Percentiles rank a stretch among this genome's conserved stretches.
Conservation (phyloP, 108 stramenopile species). For the Chaetoceros muelleri region DNA sequence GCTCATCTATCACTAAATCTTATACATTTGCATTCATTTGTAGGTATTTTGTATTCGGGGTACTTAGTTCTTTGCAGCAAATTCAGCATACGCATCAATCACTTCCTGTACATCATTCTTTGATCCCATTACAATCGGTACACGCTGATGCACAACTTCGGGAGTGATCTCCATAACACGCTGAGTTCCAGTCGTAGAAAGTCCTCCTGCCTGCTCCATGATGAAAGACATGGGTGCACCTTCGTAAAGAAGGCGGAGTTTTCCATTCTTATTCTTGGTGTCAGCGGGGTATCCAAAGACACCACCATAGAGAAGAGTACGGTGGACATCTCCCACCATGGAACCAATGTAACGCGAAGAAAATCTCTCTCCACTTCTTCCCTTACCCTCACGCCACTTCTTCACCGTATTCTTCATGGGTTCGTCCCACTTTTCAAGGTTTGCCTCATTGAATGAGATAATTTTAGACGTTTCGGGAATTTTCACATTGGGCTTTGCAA, state of each 20-base stretch:
- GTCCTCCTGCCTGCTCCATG: constrained; percentile 92
- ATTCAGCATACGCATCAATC: constrained; percentile 42
- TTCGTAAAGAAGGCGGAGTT: constrained; percentile 80
- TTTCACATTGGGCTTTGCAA: constrained; percentile 74
- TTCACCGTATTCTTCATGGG: constrained; percentile 52
- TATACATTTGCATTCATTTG: constrained; percentile 1
- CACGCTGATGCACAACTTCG: constrained; percentile 63
- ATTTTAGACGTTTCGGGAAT: constrained; percentile 80
- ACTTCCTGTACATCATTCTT: constrained; percentile 64
- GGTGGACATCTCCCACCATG: constrained; percentile 98
- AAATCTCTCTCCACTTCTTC: constrained; percentile 45
- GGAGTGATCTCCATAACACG: constrained; percentile 65
- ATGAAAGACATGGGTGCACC: constrained; percentile 95
- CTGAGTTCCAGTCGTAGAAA: constrained; percentile 55
- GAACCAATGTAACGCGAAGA: constrained; percentile 92
- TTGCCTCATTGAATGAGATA: constrained; percentile 94
- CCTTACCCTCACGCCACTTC: constrained; percentile 58
- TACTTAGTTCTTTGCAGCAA: not conserved
- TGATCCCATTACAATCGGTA: constrained; percentile 77
- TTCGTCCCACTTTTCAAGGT: constrained; percentile 77
- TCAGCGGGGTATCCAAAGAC: constrained; percentile 96
- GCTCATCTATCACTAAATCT: not conserved
- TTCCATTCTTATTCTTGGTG: constrained; percentile 72
- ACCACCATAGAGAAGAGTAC: constrained; percentile 96
- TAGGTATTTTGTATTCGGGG: not conserved